A percentile compares a stretch with the other conserved stretches of the same genome.
These are phyloP conservation scores for Coccomyxa subellipsoidea DNA, from an alignment of 163 green algal species.

Conservation along the genomic window DNA sequence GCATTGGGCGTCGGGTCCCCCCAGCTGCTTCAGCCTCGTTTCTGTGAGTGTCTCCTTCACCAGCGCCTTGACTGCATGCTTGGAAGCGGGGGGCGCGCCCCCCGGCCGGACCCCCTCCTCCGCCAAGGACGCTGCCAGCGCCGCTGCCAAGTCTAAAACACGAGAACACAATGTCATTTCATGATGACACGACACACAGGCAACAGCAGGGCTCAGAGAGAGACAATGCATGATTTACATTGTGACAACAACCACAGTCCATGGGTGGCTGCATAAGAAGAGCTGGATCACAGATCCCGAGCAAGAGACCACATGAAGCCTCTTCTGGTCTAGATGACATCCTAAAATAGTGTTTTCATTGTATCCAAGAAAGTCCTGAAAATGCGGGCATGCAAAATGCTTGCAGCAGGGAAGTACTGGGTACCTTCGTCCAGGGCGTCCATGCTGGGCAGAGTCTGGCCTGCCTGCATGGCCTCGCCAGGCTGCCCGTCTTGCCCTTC, in stretches of 20 bases:
- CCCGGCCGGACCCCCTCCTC: neutral
- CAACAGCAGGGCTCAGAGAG: no score
- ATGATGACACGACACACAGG: neutral
- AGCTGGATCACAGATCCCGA: neutral
- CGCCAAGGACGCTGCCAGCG: neutral
- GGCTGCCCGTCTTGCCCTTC: neutral
- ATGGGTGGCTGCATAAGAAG: neutral
- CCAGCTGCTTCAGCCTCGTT: constrained; percentile 34
- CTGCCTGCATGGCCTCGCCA: neutral
- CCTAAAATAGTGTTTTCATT: neutral
- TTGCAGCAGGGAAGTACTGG: no score
- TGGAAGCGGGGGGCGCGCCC: constrained; percentile 36
- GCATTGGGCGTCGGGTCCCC: constrained; percentile 30
- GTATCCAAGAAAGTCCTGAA: no score
- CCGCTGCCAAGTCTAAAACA: neutral
- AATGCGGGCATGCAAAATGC: no score
- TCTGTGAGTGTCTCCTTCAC: constrained; percentile 26
- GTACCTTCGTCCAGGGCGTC: neutral
- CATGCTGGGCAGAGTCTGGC: neutral
- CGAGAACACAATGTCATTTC: neutral
- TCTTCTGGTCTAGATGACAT: neutral
- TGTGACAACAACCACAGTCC: neutral
- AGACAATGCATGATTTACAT: no score
- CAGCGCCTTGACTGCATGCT: constrained; percentile 30
- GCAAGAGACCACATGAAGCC: neutral